These are phyloP conservation scores for Mycena filopes DNA, from an alignment of 768 basidiomycete genomes.

Conservation along the genomic window DNA sequence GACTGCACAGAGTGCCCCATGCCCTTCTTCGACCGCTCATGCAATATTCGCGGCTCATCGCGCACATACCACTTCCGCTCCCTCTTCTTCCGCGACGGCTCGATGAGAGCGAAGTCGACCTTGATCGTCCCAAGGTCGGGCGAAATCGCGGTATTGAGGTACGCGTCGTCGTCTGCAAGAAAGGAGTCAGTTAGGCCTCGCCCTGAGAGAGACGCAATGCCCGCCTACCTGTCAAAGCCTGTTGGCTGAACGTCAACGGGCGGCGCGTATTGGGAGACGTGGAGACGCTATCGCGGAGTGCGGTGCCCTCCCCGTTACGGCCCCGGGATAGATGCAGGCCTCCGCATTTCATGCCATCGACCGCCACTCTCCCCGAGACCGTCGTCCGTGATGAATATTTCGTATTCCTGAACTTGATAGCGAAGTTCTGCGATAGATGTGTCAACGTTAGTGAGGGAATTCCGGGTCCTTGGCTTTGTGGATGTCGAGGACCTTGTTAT, in stretches of 20 bases:
- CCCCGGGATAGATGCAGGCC: not conserved
- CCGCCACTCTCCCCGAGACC: not conserved
- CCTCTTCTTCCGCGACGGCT: too few relatives aligned
- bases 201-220: too few relatives aligned
- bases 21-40: constrained; percentile 28
- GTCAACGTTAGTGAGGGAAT: not conserved
- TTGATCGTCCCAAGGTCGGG: constrained; percentile 23
- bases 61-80: not conserved
- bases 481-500: constrained; percentile 4
- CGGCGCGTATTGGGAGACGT: not conserved
- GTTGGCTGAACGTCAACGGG: constrained; percentile 7
- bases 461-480: not conserved
- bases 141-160: constrained; percentile 12
- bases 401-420: not conserved
- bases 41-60: constrained; percentile 5
- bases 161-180: constrained; percentile 18
- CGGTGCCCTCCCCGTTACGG: not conserved
- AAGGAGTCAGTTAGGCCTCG: not conserved
- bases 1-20: constrained; percentile 30
- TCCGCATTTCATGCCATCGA: constrained; percentile 17
- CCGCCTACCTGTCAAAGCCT: constrained; percentile 14
- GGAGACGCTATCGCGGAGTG: constrained; percentile 3
- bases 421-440: constrained; percentile 1
- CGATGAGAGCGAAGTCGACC: not conserved
- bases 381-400: too few relatives aligned